Evolutionary conservation across 176 grass and related monocot species (phyloP).

Genomic region (Rhynchospora pubera): DNA sequence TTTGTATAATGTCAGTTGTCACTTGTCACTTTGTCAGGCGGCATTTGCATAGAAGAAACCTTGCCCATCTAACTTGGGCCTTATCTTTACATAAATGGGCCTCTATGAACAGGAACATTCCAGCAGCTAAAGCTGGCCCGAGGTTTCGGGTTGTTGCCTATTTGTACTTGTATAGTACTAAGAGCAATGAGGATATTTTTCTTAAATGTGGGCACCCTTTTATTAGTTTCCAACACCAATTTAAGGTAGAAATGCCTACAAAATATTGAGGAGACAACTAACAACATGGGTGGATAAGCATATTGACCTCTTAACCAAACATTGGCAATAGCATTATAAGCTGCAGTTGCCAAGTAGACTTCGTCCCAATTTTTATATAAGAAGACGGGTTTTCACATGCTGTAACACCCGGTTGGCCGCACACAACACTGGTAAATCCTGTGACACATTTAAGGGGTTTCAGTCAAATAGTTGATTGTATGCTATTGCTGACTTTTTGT

Average conservation of each 20-base stretch:
- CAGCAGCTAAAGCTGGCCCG: too few relatives aligned
- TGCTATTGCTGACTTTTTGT: too few relatives aligned
- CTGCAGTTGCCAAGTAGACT: slow-evolving; percentile 46
- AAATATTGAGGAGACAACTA: neutral
- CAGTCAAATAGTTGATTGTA: too few relatives aligned
- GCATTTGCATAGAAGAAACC: too few relatives aligned
- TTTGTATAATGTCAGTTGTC: too few relatives aligned
- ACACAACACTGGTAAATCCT: slow-evolving; percentile 34
- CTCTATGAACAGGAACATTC: too few relatives aligned
- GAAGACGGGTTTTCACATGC: slow-evolving; percentile 28
- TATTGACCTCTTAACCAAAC: slow-evolving; percentile 43
- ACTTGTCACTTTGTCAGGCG: too few relatives aligned
- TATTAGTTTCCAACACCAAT: neutral
- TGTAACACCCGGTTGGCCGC: slow-evolving; percentile 26
- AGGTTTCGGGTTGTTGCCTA: too few relatives aligned
- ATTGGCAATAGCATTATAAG: slow-evolving; percentile 34
- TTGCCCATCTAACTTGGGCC: too few relatives aligned
- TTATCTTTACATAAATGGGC: too few relatives aligned
- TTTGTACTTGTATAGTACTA: too few relatives aligned
- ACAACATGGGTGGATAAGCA: slow-evolving; percentile 38
- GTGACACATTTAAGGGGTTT: neutral
- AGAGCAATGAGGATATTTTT: too few relatives aligned
- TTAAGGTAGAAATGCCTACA: neutral
- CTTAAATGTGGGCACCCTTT: neutral
- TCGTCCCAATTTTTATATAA: slow-evolving; percentile 47